Conservation (phyloP, 176 grass and related monocot genomes). For the Ananas comosus region DNA sequence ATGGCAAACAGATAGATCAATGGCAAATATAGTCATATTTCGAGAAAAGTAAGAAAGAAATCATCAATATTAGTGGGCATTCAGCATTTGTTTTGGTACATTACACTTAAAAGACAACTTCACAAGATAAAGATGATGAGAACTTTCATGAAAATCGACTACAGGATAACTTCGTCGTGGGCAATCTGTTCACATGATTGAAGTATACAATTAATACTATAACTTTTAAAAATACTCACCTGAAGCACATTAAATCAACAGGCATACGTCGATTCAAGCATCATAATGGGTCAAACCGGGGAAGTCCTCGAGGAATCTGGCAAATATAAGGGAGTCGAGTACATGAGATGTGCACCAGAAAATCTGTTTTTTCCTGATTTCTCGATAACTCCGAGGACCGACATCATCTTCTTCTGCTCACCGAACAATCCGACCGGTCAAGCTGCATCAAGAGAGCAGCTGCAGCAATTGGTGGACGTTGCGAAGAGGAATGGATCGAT, state of each 20-base stretch:
- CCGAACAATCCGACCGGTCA: conserved; percentile 96
- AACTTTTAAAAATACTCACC: neutral
- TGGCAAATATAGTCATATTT: neutral
- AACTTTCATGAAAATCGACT: too few relatives aligned
- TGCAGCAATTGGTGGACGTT: conserved; percentile 59
- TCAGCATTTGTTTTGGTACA: too few relatives aligned
- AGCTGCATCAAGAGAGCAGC: conserved; percentile 51
- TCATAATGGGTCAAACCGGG: conserved; percentile 88
- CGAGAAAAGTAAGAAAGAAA: too few relatives aligned
- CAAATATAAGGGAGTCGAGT: conserved; percentile 56
- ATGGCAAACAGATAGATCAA: neutral
- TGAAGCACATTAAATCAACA: conserved; percentile 14
- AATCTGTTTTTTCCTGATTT: conserved; percentile 90
- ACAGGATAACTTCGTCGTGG: too few relatives aligned
- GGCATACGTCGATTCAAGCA: conserved; percentile 83
- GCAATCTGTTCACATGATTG: neutral
- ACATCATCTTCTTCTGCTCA: conserved; percentile 98
- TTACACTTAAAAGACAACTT: too few relatives aligned
- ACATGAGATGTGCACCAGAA: conserved; percentile 74
- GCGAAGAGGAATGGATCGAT: conserved; percentile 77
- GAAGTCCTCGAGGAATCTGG: conserved; percentile 21
- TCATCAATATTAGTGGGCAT: too few relatives aligned
- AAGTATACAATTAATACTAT: neutral
- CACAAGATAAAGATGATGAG: too few relatives aligned
- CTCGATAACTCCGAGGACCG: conserved; percentile 46